Evolutionary conservation across 179 eudicot species (phyloP), one percentile per base, ranked within the genome.

Genomic region (Spergularia azorica): DNA sequence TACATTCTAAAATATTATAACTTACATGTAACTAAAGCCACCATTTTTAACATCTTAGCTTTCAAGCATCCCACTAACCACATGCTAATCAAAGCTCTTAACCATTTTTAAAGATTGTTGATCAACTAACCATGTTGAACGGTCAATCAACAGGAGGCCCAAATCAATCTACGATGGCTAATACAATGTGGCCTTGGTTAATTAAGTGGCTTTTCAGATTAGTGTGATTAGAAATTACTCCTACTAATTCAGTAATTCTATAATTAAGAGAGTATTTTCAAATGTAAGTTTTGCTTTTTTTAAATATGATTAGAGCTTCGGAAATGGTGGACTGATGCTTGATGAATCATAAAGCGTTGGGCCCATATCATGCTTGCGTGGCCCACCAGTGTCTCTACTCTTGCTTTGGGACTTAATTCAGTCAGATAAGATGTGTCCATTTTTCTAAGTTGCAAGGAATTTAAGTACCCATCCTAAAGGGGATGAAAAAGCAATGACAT

Each of bases 281-380:
- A 36, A 36, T 36, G 39, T 12, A 11, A 13, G 58, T 1, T 9
- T 12, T 12, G n/a, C 15, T 3, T 54, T 54, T 11, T 15, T 32
- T 1, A 18, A 46, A 6, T 17, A 41, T 6, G 6, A 15, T 14
- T 67, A 66, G 63, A 41, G 56, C 14, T 77, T 63, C 11, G 62
- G 73, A 65, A 58, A 65, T 36, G 43, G 63, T 71, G 67, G 71
- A 16, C 15, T 38, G 26, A 74, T 69, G 72, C 46, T 63, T 78
- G 76, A 50, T 76, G 73, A 71, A 57, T 65, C 80, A 76, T 66
- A 76, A 80, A 76, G 83, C 14, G 32, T 56, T 32, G 39, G 73
- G 76, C 59, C 66, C 75, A 75, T 61, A 9, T 69, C 60, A 79
- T 48, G 56, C 74, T 73, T 79, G 70, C 74, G 78, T 71, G 79